Evolutionary conservation across 2,329 filamentous ascomycete genomes (phyloP), one percentile per base, ranked within the genome.

Genomic region (Exserohilum turcica): DNA sequence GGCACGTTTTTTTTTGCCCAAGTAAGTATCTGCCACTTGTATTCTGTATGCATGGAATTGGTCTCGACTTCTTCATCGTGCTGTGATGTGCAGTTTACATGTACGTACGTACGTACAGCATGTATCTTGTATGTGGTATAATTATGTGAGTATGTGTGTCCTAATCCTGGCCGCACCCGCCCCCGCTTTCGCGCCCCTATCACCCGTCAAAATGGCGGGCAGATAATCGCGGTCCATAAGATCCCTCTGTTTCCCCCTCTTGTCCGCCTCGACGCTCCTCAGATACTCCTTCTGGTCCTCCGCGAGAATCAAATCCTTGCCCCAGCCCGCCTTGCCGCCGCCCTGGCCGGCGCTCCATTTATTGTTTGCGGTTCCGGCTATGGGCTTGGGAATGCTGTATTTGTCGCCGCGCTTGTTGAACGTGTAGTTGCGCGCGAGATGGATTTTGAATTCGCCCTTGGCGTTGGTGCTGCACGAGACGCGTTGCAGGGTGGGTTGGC

Each of bases 241-340:
- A 75, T 96, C 91, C 69, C 85, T 87, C 72, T 90, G 85, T 68
- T 87, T 87, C 47, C 79, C 79, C 65, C 88, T 84, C 65, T 82
- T 84, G 70, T 89, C 84, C 63, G 86, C 82, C 3, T 82, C 82
- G 13, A 84, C 73, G 47, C 86, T 86, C 59, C 83, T 80, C 36
- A 84, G 74, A 74, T 90, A 97, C 79, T 99, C 94, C 79, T 96
- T 97, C 80, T 99, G 94, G 73, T 99, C 94, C 77, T 97, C 93
- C 0, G 92, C 86, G 8, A 99, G 78, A 48, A 99, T 90, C 60
- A 99, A 78, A 31, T 88, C 86, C 35, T 84, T 83, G 8, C 92
- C 93, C 91, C 94, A 97, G 13, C 91, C 91, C 36, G 87, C 85
- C 76, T 95, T 89, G 1, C 93, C 93, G 36, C 91, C 92, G 1